Conservation (phyloP, 1,139 yeast species). For the Blastobotrys serpentis region DNA sequence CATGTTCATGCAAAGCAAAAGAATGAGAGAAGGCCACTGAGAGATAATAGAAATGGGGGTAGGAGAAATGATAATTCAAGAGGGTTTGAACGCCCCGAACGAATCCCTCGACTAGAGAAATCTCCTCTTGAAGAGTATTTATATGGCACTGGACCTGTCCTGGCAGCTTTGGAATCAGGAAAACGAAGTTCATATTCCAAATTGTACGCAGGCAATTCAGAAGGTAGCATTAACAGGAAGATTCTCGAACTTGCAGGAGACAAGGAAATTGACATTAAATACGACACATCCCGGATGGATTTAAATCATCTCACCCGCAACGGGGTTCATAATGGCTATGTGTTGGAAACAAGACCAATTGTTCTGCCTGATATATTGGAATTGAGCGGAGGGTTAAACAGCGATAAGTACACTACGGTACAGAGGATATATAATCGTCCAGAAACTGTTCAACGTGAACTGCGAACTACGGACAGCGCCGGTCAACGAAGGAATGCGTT, state of each 20-base stretch:
- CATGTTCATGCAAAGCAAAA: conserved; percentile 55
- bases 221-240: conserved; percentile 30
- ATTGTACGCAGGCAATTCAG: conserved; percentile 45
- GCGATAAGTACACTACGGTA: conserved; percentile 8
- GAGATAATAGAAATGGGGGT: not conserved
- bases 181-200: conserved; percentile 54
- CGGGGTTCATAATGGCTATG: conserved; percentile 83
- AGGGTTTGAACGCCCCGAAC: not conserved
- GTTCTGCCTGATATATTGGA: conserved; percentile 43
- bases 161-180: conserved; percentile 61
- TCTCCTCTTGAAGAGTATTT: conserved; percentile 62
- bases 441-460: conserved; percentile 9
- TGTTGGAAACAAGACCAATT: conserved; percentile 64
- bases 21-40: conserved; percentile 3
- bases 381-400: conserved; percentile 13
- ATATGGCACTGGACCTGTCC: conserved; percentile 74
- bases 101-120: conserved; percentile 15
- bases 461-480: conserved; percentile 23
- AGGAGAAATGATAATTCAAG: not conserved
- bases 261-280: conserved; percentile 46
- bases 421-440: conserved; percentile 11
- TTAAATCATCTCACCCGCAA: conserved; percentile 61
- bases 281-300: conserved; percentile 49
- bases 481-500: conserved; percentile 56
- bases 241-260: conserved; percentile 50